Base-by-base conservation (phyloP, 2,329 filamentous ascomycete genomes). In the Fusarium gaditjirri region DNA sequence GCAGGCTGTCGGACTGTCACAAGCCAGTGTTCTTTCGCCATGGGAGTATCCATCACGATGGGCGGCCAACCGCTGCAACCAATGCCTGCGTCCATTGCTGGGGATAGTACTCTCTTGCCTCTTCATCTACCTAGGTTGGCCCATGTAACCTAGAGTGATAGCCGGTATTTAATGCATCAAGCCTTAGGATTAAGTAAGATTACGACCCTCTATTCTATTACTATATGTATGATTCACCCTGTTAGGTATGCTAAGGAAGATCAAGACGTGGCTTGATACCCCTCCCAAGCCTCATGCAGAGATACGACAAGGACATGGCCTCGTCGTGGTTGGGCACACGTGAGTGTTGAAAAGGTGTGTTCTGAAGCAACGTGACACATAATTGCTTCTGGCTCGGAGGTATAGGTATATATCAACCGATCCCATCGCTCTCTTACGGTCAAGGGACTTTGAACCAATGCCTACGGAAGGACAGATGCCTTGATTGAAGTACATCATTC, bases 111-210 rank as follows among this genome's bases (percentile, higher is more conserved):
- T 13, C 29, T 49, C n/a, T 49, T 23, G 3, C 3, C 46, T 9
- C 3, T 29, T 9, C 43, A 31, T 12, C 14, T 8, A 0, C 21
- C 9, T 3, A 4, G 21, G 7, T 12, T 55, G 2, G 1, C 4
- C 17, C 43, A n/a, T 5, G 14, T 2, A 12, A 0, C 7, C 3
- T 5, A 29, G 3, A 5, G 4, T 3, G 9, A 47, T 17, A 16
- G 2, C 3, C 2, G 8, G 21, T 33, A 7, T 2, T 33, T 13
- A 11, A 29, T 36, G 23, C 31, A 36, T 2, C 3, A 36, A 27
- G 14, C 6, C 4, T 29, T 12, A 4, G 1, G 11, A 1, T 14
- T 5, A 19, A 23, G 23, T 14, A 21, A 13, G 1, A 35, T 2
- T 38, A 3, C 4, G 6, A 13, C 41, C 21, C 54, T 49, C 19